A percentile compares a stretch with the other conserved stretches of the same genome.
Conservation (phyloP, 805 yeast species). For the Candida michaelii region DNA sequence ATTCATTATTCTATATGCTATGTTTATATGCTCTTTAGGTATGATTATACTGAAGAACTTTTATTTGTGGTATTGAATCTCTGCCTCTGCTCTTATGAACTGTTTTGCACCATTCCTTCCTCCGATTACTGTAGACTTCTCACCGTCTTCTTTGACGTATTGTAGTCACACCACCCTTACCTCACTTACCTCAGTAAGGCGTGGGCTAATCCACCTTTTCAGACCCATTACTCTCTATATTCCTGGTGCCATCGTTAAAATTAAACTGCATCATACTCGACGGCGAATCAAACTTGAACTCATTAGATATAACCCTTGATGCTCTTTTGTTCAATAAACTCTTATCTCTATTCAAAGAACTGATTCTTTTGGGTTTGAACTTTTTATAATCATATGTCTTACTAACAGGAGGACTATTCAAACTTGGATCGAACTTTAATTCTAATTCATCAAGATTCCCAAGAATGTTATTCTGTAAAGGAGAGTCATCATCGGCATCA, state of each 20-base stretch:
- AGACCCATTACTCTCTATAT: conserved; percentile 23
- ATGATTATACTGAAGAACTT: too few species aligned
- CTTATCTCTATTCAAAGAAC: conserved; percentile 16
- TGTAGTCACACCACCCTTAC: too few species aligned
- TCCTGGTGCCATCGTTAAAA: conserved; percentile 15
- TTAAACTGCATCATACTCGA: conserved; percentile 20
- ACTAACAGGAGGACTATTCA: conserved; percentile 29
- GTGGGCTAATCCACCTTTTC: conserved; percentile 26
- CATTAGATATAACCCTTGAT: conserved; percentile 10
- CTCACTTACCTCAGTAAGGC: too few species aligned
- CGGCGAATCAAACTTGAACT: conserved; percentile 16
- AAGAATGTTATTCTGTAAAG: conserved; percentile 23
- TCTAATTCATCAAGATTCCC: conserved; percentile 27
- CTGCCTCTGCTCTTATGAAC: too few species aligned
- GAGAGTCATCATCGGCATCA: conserved; percentile 31
- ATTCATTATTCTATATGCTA: conserved; percentile 1
- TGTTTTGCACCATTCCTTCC: too few species aligned
- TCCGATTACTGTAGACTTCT: too few species aligned
- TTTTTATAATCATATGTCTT: conserved; percentile 5
- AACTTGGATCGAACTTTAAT: conserved; percentile 24
- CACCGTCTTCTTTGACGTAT: too few species aligned
- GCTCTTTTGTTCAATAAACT: conserved; percentile 36
- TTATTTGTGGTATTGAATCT: too few species aligned
- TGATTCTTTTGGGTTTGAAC: conserved; percentile 13
- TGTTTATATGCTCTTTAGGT: too few species aligned